Evolutionary conservation across 306 rosid species (phyloP), one percentile per base, ranked within the genome.

Genomic region (Begonia peltatifolia): DNA sequence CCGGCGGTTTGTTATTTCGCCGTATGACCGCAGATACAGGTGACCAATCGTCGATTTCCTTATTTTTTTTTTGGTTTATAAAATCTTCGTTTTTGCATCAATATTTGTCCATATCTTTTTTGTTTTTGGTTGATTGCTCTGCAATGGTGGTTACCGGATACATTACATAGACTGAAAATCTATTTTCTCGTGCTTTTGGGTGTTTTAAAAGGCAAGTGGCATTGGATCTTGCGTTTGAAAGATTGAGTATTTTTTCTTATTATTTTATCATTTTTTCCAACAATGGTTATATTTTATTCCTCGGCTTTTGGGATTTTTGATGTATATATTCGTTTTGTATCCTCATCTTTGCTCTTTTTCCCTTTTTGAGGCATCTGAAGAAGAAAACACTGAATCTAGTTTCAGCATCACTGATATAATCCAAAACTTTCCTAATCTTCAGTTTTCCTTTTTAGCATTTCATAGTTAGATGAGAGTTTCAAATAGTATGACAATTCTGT

Each of bases 21-120:
- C 96, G 1, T 86, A 80, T 49, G 93, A 86, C 38, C 93, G 59
- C 57, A 95, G 74, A 1, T 86, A 92, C 83, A 83, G 99, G 99
- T 75, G 16, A 10, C 15, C 14, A 4, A 44, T 10, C n/a, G 2
- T n/a, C 12, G 6, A 15, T 12, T 23, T 52, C 11, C 14, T 55
- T 59, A 11, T 12, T 14, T 30, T 20, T 7, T n/a, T 25, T 14
- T 17, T 17, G 18, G 23, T 20, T 20, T 20, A 20, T 20, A 17
- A 17, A 30, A 30, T 54, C 46, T 54, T 9, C 47, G 15, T 14
- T 38, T 23, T 4, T 38, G 17, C 11, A 48, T 56, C 14, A 13
- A 12, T 17, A 1, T 0, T 17, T 2, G 17, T 15, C 53, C 43
- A 3, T 6, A 9, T 0, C n/a, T 3, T 55, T 62, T n/a, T 51